Base-by-base conservation (phyloP, 305 asterid species). In the Fraxinus nigra region DNA sequence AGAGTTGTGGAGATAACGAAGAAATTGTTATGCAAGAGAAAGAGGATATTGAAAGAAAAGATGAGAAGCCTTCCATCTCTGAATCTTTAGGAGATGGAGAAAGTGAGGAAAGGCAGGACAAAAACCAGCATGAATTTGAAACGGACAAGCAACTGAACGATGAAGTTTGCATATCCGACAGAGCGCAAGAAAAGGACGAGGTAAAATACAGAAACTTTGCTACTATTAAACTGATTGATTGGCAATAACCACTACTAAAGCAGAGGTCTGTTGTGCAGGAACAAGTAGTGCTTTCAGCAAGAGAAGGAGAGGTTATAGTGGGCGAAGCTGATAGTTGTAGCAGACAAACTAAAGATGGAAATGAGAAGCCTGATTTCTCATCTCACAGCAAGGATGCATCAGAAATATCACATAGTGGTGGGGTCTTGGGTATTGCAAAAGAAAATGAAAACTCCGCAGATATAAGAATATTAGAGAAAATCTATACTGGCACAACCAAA, bases 241-340 rank as follows among this genome's bases (percentile, higher is more conserved):
- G 26, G 43, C 30, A 33, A 56, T 61, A 30, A 82, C 34, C 78
- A 38, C 75, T 81, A 56, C 82, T 78, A 70, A 74, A 75, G 72
- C 28, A 40, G 32, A 51, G 34, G 59, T 73, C 40, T 76, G 65
- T 82, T 81, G 78, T 81, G 74, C 91, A 92, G 95, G 90, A 85
- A 63, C 80, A 40, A 11, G 70, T 28, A 80, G 76, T 65, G 70
- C 72, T 81, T 43, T 38, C 86, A 87, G 81, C 77, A 46, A 76
- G 34, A 72, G 80, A 72, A 75, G 18, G 78, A 4, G 82, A 83
- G 82, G 85, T 72, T 77, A 82, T 83, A 61, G 80, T 65, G 16
- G 76, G 73, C 1, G 80, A 80, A 83, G 87, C 79, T 70, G 79
- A 70, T 72, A 73, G 43, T 20, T 43, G 38, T 28, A 83, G 20